Conservation (phyloP, 805 yeast genomes). For the Scheffersomyces ergatensis region DNA sequence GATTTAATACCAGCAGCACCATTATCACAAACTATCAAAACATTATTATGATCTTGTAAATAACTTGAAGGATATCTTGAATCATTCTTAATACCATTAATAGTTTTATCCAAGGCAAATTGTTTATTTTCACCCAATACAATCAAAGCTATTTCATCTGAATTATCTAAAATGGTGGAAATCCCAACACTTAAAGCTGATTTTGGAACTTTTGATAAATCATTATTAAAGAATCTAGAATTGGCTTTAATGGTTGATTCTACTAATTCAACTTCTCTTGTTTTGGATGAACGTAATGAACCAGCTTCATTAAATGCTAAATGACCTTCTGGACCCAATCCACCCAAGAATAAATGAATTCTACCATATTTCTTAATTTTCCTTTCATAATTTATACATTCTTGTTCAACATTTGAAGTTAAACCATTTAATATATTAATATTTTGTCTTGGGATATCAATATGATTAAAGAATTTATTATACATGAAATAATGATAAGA, state of each 20-base stretch:
- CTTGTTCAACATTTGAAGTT: constrained; percentile 41
- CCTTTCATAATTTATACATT: constrained; percentile 48
- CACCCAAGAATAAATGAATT: constrained; percentile 55
- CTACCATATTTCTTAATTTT: constrained; percentile 47
- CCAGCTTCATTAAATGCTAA: constrained; percentile 62
- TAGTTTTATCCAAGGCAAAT: constrained; percentile 46
- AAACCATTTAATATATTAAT: constrained; percentile 56
- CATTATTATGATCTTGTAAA: constrained; percentile 46
- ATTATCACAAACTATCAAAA: constrained; percentile 45
- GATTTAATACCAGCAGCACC: constrained; percentile 42
- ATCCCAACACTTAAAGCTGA: constrained; percentile 56
- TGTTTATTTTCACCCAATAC: constrained; percentile 49
- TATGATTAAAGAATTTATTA: constrained; percentile 52
- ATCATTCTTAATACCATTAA: constrained; percentile 35
- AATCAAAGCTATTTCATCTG: constrained; percentile 50
- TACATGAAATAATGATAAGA: constrained; percentile 60
- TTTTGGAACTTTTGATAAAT: constrained; percentile 46
- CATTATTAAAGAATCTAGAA: constrained; percentile 49
- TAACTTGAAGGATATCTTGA: constrained; percentile 48
- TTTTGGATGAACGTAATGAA: constrained; percentile 41
- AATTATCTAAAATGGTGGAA: constrained; percentile 54
- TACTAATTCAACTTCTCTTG: constrained; percentile 48
- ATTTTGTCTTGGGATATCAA: constrained; percentile 50
- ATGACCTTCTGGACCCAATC: constrained; percentile 62
- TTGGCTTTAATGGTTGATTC: constrained; percentile 52